phyloP scores from a whole-genome alignment of 2,329 filamentous ascomycete genomes.

The Hypoxylon sp. region DNA sequence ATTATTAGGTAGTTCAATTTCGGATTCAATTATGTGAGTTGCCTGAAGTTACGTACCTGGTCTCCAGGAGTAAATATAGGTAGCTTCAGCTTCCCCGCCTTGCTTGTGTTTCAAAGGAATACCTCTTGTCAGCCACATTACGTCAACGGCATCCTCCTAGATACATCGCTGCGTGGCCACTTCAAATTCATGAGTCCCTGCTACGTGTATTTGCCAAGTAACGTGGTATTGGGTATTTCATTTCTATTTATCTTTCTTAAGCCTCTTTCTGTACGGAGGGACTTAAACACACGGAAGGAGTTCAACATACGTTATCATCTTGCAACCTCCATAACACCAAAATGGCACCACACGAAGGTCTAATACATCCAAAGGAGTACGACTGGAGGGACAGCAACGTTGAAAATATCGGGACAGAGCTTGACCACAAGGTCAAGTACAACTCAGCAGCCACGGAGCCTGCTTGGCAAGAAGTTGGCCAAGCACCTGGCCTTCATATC shows the following conservation, averaged over 20 bases:
- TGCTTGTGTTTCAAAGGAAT: constrained; percentile 23
- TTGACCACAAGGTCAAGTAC: constrained; percentile 78
- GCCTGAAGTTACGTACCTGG: background rate
- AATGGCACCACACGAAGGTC: constrained; percentile 74
- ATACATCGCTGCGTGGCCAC: constrained; percentile 7
- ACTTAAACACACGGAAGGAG: background rate
- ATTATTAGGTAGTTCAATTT: background rate
- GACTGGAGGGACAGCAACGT: constrained; percentile 79
- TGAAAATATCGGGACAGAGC: constrained; percentile 73
- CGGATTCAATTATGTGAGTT: background rate
- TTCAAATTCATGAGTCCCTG: constrained; percentile 12
- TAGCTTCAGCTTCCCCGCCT: constrained; percentile 42
- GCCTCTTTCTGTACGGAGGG: background rate
- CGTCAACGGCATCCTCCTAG: constrained; percentile 40
- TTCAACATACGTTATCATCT: background rate
- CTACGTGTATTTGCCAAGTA: background rate
- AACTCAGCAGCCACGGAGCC: constrained; percentile 75
- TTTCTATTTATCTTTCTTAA: background rate
- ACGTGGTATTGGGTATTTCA: background rate
- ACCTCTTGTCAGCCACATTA: constrained; percentile 36
- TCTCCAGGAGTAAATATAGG: background rate
- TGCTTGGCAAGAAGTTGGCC: constrained; percentile 75
- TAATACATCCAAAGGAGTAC: constrained; percentile 75
- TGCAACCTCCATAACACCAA: constrained; percentile 37
- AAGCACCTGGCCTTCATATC: constrained; percentile 68